A percentile compares a stretch with the other conserved stretches of the same genome.
These are phyloP conservation scores for Paxillus involutus DNA, from an alignment of 768 basidiomycete species.

Conservation along the genomic window DNA sequence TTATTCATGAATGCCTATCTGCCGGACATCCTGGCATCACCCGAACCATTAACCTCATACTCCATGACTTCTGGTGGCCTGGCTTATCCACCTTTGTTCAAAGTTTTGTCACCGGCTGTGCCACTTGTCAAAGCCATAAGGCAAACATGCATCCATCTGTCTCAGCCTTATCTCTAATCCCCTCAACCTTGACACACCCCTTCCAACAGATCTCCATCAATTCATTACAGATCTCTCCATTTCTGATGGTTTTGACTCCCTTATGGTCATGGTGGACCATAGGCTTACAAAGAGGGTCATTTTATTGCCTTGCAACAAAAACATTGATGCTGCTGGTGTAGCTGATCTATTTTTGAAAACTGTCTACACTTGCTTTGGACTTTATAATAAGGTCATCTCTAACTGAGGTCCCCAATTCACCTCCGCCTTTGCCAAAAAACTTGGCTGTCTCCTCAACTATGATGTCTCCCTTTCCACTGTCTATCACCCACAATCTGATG, in stretches of 20 bases:
- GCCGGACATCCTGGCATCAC: too few species aligned
- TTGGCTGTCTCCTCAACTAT: constrained; percentile 17
- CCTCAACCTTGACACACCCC: neutral
- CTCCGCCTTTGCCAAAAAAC: constrained; percentile 16
- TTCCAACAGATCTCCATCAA: constrained; percentile 24
- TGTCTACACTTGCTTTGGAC: constrained; percentile 2
- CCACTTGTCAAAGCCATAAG: constrained; percentile 16
- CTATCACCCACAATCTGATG: neutral
- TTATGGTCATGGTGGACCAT: constrained; percentile 21
- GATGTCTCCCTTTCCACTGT: constrained; percentile 15
- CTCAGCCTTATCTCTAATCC: neutral
- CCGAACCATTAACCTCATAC: too few species aligned
- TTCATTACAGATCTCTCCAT: constrained; percentile 25
- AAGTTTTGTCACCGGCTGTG: constrained; percentile 29
- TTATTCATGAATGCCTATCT: too few species aligned
- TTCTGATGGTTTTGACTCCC: constrained; percentile 12
- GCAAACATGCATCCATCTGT: neutral
- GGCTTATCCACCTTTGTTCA: constrained; percentile 1
- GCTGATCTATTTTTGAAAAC: constrained; percentile 7
- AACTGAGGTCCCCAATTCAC: constrained; percentile 26
- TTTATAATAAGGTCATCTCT: too few species aligned
- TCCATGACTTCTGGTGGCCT: too few species aligned
- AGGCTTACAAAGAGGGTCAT: constrained; percentile 31
- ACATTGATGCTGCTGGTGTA: constrained; percentile 11
- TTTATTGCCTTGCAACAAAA: constrained; percentile 23